Percentiles rank a stretch among this genome's conserved stretches.
phyloP scores from a whole-genome alignment of 345 rosid species.

The Melaleuca alternifolia region DNA sequence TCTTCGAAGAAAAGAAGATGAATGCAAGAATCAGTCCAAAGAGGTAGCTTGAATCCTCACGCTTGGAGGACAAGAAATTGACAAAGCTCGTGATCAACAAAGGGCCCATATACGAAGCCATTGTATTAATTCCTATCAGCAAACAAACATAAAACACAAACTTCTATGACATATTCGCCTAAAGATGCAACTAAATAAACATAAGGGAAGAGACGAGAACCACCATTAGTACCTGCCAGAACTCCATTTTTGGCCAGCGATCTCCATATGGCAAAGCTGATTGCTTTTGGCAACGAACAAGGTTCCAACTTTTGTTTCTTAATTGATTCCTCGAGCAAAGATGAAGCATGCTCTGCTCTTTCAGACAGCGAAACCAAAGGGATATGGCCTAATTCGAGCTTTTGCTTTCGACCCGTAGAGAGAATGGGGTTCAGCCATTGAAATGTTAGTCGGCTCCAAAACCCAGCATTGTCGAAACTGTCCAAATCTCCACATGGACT shows the following conservation, averaged over 20 bases:
- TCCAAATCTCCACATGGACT: neutral
- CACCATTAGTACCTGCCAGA: conserved; percentile 37
- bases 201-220: neutral
- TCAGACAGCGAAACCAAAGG: conserved; percentile 48
- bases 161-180: neutral
- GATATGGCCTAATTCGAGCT: conserved; percentile 35
- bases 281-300: conserved; percentile 24
- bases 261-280: conserved; percentile 28
- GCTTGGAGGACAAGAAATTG: conserved; percentile 29
- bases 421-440: conserved; percentile 55
- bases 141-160: neutral
- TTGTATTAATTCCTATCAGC: conserved; percentile 34
- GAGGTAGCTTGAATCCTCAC: conserved; percentile 16
- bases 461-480: conserved; percentile 22
- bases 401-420: conserved; percentile 22
- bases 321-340: conserved; percentile 35
- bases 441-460: conserved; percentile 40
- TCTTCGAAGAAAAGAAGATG: conserved; percentile 52
- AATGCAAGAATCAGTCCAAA: conserved; percentile 42
- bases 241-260: conserved; percentile 42
- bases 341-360: conserved; percentile 38
- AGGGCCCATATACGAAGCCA: conserved; percentile 55
- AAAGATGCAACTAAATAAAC: neutral
- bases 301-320: conserved; percentile 19
- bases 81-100: conserved; percentile 57